Evolutionary conservation across 371 early-diverging fungal species (phyloP).

Genomic region (Mortierella sp.): DNA sequence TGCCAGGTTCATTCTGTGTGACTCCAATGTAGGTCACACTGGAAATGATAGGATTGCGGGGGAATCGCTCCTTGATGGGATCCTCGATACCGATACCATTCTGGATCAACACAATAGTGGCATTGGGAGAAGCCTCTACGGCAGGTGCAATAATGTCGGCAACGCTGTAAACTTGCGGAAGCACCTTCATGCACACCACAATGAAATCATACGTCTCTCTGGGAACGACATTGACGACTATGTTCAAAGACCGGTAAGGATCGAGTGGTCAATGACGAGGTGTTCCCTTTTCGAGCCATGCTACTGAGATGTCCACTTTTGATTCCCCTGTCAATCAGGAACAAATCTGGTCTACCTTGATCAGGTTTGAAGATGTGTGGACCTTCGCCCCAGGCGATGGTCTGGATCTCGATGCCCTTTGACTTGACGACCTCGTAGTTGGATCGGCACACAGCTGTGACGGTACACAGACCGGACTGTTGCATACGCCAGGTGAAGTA

Average conservation of each 20-base stretch:
- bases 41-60: constrained; percentile 76
- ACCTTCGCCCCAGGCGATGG: constrained; percentile 69
- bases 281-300: too few species aligned
- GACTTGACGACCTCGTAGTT: constrained; percentile 73
- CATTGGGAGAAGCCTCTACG: constrained; percentile 61
- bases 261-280: too few species aligned
- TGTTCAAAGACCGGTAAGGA: too few species aligned
- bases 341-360: too few species aligned
- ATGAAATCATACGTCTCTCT: constrained; percentile 77
- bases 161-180: constrained; percentile 72
- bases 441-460: constrained; percentile 85
- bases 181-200: constrained; percentile 79
- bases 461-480: constrained; percentile 57
- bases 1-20: constrained; percentile 70
- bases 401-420: constrained; percentile 75
- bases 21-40: constrained; percentile 80
- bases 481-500: constrained; percentile 80
- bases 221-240: constrained; percentile 63
- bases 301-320: too few species aligned
- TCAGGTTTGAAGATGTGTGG: constrained; percentile 68
- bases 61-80: constrained; percentile 68
- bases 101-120: constrained; percentile 83
- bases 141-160: constrained; percentile 73
- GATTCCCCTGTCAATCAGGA: too few species aligned
- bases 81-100: constrained; percentile 89